phyloP scores from a whole-genome alignment of 805 yeast species.

The Myxozyma vanderwaltii region DNA sequence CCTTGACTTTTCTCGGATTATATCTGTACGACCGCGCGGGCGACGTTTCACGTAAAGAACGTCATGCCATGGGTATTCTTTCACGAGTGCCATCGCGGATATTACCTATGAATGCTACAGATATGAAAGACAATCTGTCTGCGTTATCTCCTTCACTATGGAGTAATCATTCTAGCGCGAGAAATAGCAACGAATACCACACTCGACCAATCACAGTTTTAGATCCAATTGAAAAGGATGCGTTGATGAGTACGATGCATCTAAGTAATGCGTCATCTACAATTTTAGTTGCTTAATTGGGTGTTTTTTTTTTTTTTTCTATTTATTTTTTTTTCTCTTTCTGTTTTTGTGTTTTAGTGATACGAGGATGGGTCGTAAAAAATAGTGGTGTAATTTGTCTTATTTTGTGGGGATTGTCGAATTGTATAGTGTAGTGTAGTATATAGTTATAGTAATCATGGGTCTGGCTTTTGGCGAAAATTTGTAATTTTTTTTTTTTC shows the following conservation, averaged over 20 bases:
- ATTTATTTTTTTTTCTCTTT: no score
- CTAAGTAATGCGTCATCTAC: slow-evolving; percentile 6
- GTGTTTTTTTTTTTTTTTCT: no score
- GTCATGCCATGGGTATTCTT: slow-evolving; percentile 12
- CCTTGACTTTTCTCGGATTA: slow-evolving; percentile 45
- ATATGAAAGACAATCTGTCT: slow-evolving; percentile 16
- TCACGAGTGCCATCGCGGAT: slow-evolving; percentile 8
- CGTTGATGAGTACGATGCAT: not conserved
- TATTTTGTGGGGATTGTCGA: no score
- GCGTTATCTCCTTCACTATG: not conserved
- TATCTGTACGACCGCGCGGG: slow-evolving; percentile 49
- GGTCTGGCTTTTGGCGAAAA: no score
- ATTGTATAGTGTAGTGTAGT: no score
- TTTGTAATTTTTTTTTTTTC: not conserved
- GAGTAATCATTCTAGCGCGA: slow-evolving; percentile 13
- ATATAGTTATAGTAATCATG: no score
- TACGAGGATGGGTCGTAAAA: no score
- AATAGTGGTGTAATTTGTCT: no score
- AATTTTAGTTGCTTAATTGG: slow-evolving; percentile 10
- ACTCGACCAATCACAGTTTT: not conserved
- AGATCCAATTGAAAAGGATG: slow-evolving; percentile 7
- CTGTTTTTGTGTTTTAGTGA: no score
- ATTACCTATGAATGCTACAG: slow-evolving; percentile 20
- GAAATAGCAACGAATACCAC: slow-evolving; percentile 9
- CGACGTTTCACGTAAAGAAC: slow-evolving; percentile 37